Base-by-base conservation (phyloP, 495 filamentous ascomycete species). In the Pseudoneurospora amorphoporcata region DNA sequence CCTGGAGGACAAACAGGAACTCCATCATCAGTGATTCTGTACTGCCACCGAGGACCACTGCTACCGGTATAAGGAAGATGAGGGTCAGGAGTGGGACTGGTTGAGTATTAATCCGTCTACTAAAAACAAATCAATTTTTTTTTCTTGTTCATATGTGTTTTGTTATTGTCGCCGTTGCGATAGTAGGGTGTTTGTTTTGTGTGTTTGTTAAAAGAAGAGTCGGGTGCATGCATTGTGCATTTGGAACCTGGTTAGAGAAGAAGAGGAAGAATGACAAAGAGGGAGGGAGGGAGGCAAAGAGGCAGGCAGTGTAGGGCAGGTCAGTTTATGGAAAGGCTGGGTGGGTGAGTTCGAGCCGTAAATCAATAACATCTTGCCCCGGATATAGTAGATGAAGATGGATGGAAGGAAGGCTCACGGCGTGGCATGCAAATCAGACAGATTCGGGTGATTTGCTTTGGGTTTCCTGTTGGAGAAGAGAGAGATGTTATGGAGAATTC, bases 1-100 rank as follows among this genome's bases (percentile, higher is more conserved):
- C 73, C 42, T 77, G 76, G 77, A 73, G 70, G 69, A 73, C 68
- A 38, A 58, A 75, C 40, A 47, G 68, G 32, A 71, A 68, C 58
- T 68, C 61, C 42, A 43, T n/a, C 8, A 35, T 38, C n/a, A 29
- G 41, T 61, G 41, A 39, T n/a, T 17, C 10, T 45, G 71, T 39
- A 43, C 68, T 65, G 61, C 32, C 42, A 68, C 41, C 40, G 23
- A 29, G 29, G 23, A 39, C 19, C 37, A 8, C 23, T 19, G 39
- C 23, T 23, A 70, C 72, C 2, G 38, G 42, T 72, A 72, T 71
- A 10, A 45, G 19, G 42, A 39, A 69, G 42, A 14, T 73, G 65
- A 73, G 68, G 70, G 23, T 58, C 23, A 72, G 70, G 40, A 72
- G 68, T 68, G 70, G 58, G 45, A 74, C 72, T 70, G 40, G 43